A percentile compares a stretch with the other conserved stretches of the same genome.
phyloP scores from a whole-genome alignment of 2,329 filamentous ascomycete genomes.

The Gaeumannomyces tritici region DNA sequence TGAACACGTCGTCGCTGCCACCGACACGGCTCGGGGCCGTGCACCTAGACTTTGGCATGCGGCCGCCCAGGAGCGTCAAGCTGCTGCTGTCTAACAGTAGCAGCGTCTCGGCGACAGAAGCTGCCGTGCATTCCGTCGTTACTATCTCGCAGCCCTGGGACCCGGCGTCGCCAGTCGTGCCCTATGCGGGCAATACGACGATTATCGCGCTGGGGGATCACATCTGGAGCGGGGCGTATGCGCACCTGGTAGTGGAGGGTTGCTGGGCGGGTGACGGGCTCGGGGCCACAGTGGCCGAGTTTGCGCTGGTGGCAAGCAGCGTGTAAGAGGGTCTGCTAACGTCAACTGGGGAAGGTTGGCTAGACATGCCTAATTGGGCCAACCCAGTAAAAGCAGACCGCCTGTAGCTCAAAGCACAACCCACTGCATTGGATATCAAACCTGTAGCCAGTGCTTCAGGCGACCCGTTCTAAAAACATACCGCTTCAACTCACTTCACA shows the following conservation, averaged over 20 bases:
- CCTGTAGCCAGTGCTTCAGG: no score
- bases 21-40: conserved; percentile 4
- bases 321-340: no score
- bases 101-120: background rate
- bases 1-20: conserved; percentile 27
- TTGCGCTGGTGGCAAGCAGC: background rate
- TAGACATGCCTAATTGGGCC: no score
- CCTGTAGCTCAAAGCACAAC: no score
- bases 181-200: conserved; percentile 5
- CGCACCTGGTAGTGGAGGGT: conserved; percentile 4
- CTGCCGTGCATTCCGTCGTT: conserved; percentile 9
- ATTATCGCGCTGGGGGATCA: background rate
- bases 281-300: background rate
- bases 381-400: no score
- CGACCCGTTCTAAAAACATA: no score
- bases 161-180: conserved; percentile 5
- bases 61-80: conserved; percentile 8
- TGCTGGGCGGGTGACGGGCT: background rate
- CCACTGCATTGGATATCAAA: no score
- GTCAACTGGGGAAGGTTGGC: no score
- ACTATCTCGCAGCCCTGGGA: conserved; percentile 11
- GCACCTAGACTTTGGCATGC: conserved; percentile 8
- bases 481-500: no score
- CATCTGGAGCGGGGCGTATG: conserved; percentile 6
- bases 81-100: conserved; percentile 9